A percentile compares a stretch with the other conserved stretches of the same genome.
Conservation (phyloP, 805 yeast genomes). For the Naumovozyma castellii region DNA sequence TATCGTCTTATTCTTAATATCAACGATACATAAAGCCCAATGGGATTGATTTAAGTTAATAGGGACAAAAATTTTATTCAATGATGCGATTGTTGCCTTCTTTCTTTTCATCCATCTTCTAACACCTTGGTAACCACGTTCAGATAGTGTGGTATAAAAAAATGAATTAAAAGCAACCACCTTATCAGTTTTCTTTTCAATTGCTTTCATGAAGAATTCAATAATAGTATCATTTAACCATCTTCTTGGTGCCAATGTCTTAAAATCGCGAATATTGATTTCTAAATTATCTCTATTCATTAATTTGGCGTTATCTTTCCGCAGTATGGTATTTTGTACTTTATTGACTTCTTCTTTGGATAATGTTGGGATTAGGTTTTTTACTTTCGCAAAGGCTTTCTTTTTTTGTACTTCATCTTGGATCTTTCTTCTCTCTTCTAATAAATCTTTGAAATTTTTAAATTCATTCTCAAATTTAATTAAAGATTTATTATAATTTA, state of each 20-base stretch:
- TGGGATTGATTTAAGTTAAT: constrained; percentile 77
- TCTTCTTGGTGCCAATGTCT: constrained; percentile 54
- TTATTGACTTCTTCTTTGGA: constrained; percentile 14
- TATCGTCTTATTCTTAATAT: constrained; percentile 49
- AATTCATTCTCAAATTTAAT: constrained; percentile 30
- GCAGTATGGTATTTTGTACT: constrained; percentile 24
- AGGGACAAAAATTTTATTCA: constrained; percentile 69
- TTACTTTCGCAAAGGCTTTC: constrained; percentile 6
- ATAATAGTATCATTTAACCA: constrained; percentile 93
- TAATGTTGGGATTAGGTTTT: constrained; percentile 23
- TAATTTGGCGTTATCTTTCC: constrained; percentile 20
- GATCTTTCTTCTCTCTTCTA: constrained; percentile 35
- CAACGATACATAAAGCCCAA: constrained; percentile 83
- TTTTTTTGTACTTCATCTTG: constrained; percentile 27
- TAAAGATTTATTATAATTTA: constrained; percentile 23
- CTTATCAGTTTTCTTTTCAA: constrained; percentile 29
- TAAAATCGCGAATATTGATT: constrained; percentile 54
- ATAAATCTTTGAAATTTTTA: constrained; percentile 36
- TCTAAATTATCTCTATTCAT: constrained; percentile 41
- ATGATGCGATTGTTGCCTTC: constrained; percentile 51
- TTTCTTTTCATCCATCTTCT: constrained; percentile 76
- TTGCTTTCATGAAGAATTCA: constrained; percentile 57
- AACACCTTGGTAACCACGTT: constrained; percentile 73
- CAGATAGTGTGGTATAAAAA: constrained; percentile 64
- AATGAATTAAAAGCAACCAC: constrained; percentile 79